phyloP scores from a whole-genome alignment of 495 filamentous ascomycete species.

The Letharia lupina region DNA sequence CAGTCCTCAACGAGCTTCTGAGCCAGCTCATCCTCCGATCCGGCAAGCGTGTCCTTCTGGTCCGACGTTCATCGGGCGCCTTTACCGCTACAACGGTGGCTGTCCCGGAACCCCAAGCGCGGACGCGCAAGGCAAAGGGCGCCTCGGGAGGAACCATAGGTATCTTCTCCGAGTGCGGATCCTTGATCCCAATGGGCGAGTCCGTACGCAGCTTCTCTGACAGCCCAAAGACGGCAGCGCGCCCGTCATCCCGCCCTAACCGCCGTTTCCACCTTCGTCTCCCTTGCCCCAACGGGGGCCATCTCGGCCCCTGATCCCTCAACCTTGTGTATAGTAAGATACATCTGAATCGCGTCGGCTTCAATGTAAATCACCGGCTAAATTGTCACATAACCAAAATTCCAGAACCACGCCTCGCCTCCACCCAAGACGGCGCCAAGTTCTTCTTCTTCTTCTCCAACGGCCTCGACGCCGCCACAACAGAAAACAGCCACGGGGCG shows the following conservation, averaged over 20 bases:
- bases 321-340: too few relatives aligned
- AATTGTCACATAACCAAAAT: too few relatives aligned
- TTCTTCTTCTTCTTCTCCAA: conserved; percentile 18
- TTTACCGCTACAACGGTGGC: not conserved
- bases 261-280: not conserved
- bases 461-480: not conserved
- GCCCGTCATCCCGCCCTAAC: not conserved
- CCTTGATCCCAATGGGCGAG: not conserved
- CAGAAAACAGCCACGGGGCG: conserved; percentile 9
- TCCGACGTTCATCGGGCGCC: not conserved
- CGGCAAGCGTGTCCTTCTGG: not conserved
- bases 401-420: conserved; percentile 27
- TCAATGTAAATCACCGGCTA: too few relatives aligned
- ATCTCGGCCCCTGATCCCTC: too few relatives aligned
- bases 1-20: not conserved
- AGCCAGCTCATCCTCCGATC: not conserved
- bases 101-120: not conserved
- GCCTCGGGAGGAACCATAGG: not conserved
- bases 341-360: too few relatives aligned
- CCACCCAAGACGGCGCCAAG: conserved; percentile 21
- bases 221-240: not conserved
- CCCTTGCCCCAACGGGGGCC: too few relatives aligned
- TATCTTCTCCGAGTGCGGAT: not conserved
- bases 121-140: not conserved
- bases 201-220: not conserved